These are phyloP conservation scores for Yamadazyma epiphylla DNA, from an alignment of 1,139 yeast species.

Conservation along the genomic window DNA sequence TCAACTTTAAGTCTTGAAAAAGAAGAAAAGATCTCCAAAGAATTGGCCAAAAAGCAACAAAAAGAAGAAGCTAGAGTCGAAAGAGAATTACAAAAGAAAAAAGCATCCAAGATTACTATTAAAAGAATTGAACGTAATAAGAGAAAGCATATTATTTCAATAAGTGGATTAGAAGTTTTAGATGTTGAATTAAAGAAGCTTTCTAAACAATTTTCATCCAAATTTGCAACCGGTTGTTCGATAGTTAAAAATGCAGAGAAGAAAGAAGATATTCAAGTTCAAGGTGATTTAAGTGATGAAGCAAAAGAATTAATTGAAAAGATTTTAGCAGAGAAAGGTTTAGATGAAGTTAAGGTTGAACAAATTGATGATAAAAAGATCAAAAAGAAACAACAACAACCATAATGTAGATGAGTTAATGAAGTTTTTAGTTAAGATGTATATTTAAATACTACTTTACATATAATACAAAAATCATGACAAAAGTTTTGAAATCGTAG, in stretches of 20 bases:
- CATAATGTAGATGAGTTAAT: too few relatives aligned
- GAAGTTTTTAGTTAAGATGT: too few relatives aligned
- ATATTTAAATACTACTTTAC: constrained; percentile 3
- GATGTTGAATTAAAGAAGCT: constrained; percentile 86
- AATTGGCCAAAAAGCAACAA: constrained; percentile 78
- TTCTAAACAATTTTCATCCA: constrained; percentile 88
- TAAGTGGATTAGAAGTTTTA: constrained; percentile 84
- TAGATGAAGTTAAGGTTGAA: constrained; percentile 83
- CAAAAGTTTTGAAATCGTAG: constrained; percentile 28
- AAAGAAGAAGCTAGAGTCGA: constrained; percentile 89
- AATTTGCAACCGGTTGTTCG: constrained; percentile 95
- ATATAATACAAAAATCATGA: constrained; percentile 13
- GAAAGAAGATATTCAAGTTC: constrained; percentile 86
- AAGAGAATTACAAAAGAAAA: constrained; percentile 74
- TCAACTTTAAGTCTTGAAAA: constrained; percentile 64
- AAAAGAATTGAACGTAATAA: constrained; percentile 90
- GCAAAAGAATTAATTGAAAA: constrained; percentile 74
- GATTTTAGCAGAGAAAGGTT: constrained; percentile 75
- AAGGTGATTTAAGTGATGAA: constrained; percentile 94
- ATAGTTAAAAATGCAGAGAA: constrained; percentile 92
- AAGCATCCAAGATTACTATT: constrained; percentile 74
- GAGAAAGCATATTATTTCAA: constrained; percentile 82
- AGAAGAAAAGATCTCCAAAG: constrained; percentile 78
- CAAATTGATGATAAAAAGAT: constrained; percentile 78
- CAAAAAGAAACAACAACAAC: constrained; percentile 42